Conservation (phyloP, 257 asterid species). For the Solanum rostratum region DNA sequence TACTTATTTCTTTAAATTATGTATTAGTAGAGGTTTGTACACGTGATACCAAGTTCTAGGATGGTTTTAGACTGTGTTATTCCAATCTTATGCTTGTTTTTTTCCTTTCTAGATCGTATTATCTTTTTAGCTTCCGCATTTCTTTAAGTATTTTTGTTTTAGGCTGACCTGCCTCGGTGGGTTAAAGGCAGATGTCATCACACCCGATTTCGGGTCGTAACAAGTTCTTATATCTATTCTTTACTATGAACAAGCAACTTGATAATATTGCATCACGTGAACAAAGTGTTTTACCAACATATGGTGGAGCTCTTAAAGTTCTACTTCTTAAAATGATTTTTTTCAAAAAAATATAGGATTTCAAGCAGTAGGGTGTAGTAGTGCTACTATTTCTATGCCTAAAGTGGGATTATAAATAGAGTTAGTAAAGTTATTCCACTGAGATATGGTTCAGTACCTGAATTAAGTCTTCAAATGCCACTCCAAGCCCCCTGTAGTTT, state of each 20-base stretch:
- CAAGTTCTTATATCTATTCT: background rate
- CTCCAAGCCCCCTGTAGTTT: constrained; percentile 73
- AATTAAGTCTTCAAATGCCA: constrained; percentile 73
- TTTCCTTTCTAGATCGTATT: too few relatives aligned
- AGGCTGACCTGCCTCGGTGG: too few relatives aligned
- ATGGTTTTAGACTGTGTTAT: too few relatives aligned
- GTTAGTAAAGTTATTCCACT: background rate
- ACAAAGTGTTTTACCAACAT: background rate
- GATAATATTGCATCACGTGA: background rate
- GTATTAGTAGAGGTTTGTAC: too few relatives aligned
- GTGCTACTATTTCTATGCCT: background rate
- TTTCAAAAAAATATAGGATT: background rate
- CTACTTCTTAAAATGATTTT: background rate
- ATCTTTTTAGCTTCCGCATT: too few relatives aligned
- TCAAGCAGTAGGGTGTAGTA: background rate
- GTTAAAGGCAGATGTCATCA: too few relatives aligned
- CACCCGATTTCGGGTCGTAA: too few relatives aligned
- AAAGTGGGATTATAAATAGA: background rate
- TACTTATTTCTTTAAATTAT: too few relatives aligned
- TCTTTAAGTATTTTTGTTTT: too few relatives aligned
- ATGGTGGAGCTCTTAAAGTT: background rate
- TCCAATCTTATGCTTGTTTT: too few relatives aligned
- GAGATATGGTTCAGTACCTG: constrained; percentile 33
- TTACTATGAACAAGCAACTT: background rate
- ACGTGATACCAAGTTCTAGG: too few relatives aligned